A percentile compares a stretch with the other conserved stretches of the same genome.
Conservation (phyloP, 768 basidiomycete species). For the Mycena rosella region DNA sequence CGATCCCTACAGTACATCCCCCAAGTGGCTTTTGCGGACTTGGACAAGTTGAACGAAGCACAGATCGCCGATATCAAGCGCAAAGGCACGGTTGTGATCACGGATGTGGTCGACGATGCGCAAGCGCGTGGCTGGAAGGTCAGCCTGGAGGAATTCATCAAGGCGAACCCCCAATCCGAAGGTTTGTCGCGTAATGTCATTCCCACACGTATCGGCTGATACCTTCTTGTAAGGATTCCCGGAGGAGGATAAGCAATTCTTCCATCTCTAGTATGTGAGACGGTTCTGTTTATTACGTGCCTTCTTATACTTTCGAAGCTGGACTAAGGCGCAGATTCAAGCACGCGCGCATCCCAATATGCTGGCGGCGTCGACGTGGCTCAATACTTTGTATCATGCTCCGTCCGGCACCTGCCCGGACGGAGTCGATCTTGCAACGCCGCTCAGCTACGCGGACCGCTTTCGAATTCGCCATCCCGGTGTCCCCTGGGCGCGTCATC, state of each 20-base stretch:
- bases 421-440: constrained; percentile 65
- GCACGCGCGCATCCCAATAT: constrained; percentile 70
- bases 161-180: constrained; percentile 59
- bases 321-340: constrained; percentile 60
- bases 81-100: constrained; percentile 65
- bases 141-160: constrained; percentile 62
- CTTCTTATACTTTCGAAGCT: constrained; percentile 26
- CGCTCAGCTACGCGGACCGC: constrained; percentile 71
- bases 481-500: constrained; percentile 57
- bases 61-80: constrained; percentile 58
- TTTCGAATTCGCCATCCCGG: constrained; percentile 75
- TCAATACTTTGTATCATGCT: constrained; percentile 62
- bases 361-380: constrained; percentile 59
- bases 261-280: constrained; percentile 65
- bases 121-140: constrained; percentile 64
- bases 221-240: constrained; percentile 54
- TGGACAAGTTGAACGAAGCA: constrained; percentile 55
- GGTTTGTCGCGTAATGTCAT: constrained; percentile 44
- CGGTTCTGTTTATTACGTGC: neutral
- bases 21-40: constrained; percentile 61
- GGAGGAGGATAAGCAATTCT: constrained; percentile 67
- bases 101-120: constrained; percentile 61
- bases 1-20: constrained; percentile 59
- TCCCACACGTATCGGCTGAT: neutral
- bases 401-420: constrained; percentile 49